These are phyloP conservation scores for Acmispon strigosus DNA, from an alignment of 306 rosid species.

Conservation along the genomic window DNA sequence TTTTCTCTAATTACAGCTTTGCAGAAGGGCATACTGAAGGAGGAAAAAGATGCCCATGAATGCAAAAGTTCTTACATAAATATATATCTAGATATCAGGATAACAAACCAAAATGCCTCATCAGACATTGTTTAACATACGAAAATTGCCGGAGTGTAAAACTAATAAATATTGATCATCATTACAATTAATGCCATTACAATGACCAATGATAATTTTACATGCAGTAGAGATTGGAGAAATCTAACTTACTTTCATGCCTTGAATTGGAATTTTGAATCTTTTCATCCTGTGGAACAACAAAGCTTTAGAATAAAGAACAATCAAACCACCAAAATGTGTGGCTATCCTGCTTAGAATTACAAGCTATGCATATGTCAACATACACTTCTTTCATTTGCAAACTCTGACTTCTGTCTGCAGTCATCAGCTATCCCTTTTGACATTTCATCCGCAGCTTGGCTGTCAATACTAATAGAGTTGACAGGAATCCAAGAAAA, in stretches of 20 bases:
- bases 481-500: constrained; percentile 27
- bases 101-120: constrained; percentile 12
- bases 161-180: constrained; percentile 3
- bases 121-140: background rate
- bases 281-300: constrained; percentile 48
- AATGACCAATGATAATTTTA: constrained; percentile 5
- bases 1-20: background rate
- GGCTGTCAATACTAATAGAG: constrained; percentile 44
- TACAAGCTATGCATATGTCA: constrained; percentile 11
- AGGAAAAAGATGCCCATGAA: background rate
- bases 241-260: constrained; percentile 45
- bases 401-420: constrained; percentile 36
- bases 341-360: constrained; percentile 3
- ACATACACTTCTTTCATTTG: constrained; percentile 43
- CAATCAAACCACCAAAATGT: constrained; percentile 6
- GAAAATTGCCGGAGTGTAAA: background rate
- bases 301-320: constrained; percentile 13
- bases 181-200: constrained; percentile 4
- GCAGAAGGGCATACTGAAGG: background rate
- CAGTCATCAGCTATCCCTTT: constrained; percentile 33
- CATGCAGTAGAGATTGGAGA: constrained; percentile 8
- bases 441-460: constrained; percentile 34
- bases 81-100: background rate
- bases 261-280: constrained; percentile 28
- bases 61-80: background rate